Base-by-base conservation (phyloP, 2,329 filamentous ascomycete genomes). In the Paracamarosporium sp. region DNA sequence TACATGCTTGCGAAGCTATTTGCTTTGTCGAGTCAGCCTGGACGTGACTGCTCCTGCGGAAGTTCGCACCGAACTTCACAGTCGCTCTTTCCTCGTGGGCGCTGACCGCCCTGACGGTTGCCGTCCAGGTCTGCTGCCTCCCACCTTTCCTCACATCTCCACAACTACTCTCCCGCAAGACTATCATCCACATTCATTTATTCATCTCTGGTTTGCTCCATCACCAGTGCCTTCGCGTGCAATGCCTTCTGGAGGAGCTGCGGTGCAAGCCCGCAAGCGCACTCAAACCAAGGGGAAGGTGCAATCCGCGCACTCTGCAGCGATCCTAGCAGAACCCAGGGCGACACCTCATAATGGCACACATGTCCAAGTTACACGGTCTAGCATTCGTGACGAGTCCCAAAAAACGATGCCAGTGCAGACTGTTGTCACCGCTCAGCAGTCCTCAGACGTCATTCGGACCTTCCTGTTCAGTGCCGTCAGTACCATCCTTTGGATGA, bases 401-500 rank as follows among this genome's bases (percentile, higher is more conserved):
- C 20, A 33, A 33, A 5, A 20, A 5, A 31, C 50, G 20, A 20
- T 27, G 28, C 36, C 24, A 30, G 31, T 28, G 22, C 17, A 53
- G 8, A 28, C 22, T 13, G 28, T 24, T 4, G 38, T 45, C 41
- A 53, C 40, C 20, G 17, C 30, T 28, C 28, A 55, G 6, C 44
- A 55, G 27, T 47, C 33, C n/a, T 33, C 31, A 25, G 52, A 55
- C 28, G 20, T 55, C 17, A 17, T 55, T 7, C 44, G 50, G 13
- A 55, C 35, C 1, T 50, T 55, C 25, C 52, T 55, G 4, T 55
- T 40, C 52, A 41, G 43, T 25, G 44, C 33, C 11, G 12, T 47
- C 27, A 55, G 50, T 43, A 47, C 52, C 11, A 50, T 55, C 28
- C 52, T 55, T 9, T 55, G 31, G 41, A 36, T 53, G 40, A 45